Evolutionary conservation across 1,284 basidiomycete species (phyloP).

Genomic region (Laetiporus sulphureus): DNA sequence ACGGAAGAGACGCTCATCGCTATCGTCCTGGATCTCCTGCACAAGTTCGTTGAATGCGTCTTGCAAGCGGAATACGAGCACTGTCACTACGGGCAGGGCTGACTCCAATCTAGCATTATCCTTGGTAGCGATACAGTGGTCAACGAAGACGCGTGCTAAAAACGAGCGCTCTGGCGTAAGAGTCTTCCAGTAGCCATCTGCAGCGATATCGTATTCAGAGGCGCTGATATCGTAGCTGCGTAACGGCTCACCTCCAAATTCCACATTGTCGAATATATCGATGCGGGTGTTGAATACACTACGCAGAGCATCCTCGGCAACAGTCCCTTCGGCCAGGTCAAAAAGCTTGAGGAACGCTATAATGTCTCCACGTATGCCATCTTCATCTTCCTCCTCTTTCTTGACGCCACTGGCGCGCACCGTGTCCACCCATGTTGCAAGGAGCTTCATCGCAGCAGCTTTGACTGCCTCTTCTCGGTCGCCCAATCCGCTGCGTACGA

Average conservation of each 20-base stretch:
- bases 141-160: conserved; percentile 80
- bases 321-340: conserved; percentile 49
- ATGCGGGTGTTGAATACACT: conserved; percentile 56
- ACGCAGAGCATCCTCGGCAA: conserved; percentile 62
- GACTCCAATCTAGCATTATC: conserved; percentile 69
- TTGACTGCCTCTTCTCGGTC: conserved; percentile 85
- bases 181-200: conserved; percentile 72
- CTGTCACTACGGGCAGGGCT: conserved; percentile 83
- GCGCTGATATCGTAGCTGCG: neutral
- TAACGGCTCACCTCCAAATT: conserved; percentile 60
- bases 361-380: conserved; percentile 26
- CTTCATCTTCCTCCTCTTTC: conserved; percentile 35
- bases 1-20: conserved; percentile 32
- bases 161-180: conserved; percentile 82
- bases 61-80: conserved; percentile 84
- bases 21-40: conserved; percentile 37
- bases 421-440: conserved; percentile 74
- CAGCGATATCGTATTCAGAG: neutral
- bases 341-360: conserved; percentile 57
- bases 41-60: conserved; percentile 71
- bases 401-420: conserved; percentile 27
- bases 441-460: conserved; percentile 70
- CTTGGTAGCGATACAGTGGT: conserved; percentile 65
- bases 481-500: conserved; percentile 79
- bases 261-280: conserved; percentile 57